These are phyloP conservation scores for Malassezia dermatis DNA, from an alignment of 1,284 basidiomycete species.

Conservation along the genomic window DNA sequence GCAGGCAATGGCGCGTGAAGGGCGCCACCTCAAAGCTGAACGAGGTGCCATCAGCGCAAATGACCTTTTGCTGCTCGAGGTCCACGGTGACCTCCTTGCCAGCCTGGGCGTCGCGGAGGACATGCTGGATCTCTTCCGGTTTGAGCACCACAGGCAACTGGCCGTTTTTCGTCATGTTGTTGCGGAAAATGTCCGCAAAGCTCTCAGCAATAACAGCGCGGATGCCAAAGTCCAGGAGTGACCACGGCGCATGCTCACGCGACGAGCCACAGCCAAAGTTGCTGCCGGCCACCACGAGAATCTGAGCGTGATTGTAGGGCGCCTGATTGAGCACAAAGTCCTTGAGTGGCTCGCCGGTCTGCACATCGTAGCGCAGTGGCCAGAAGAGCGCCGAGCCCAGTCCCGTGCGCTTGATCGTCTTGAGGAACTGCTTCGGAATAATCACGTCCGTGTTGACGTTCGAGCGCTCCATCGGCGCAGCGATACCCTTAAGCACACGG, in stretches of 20 bases:
- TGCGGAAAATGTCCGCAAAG: constrained; percentile 43
- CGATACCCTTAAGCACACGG: constrained; percentile 39
- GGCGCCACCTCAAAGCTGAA: constrained; percentile 30
- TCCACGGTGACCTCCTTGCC: constrained; percentile 39
- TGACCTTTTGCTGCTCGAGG: constrained; percentile 32
- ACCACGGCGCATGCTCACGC: constrained; percentile 45
- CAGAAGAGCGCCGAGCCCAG: constrained; percentile 42
- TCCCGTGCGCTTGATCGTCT: constrained; percentile 46
- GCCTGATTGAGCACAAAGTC: constrained; percentile 39
- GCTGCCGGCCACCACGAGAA: constrained; percentile 36
- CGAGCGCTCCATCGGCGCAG: constrained; percentile 38
- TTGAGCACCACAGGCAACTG: constrained; percentile 32
- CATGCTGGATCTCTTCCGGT: constrained; percentile 26
- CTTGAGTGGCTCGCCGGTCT: constrained; percentile 32
- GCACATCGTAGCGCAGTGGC: constrained; percentile 39
- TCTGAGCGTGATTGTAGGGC: constrained; percentile 33
- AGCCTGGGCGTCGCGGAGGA: constrained; percentile 33
- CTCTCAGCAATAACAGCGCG: constrained; percentile 37
- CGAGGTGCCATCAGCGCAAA: constrained; percentile 31
- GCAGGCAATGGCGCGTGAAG: constrained; percentile 39
- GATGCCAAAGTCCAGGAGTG: constrained; percentile 44
- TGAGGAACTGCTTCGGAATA: constrained; percentile 46
- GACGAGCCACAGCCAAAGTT: constrained; percentile 46
- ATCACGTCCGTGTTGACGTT: constrained; percentile 47
- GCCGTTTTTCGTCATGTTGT: constrained; percentile 45